These are phyloP conservation scores for Hyphopichia homilentoma DNA, from an alignment of 805 yeast species.

Conservation along the genomic window DNA sequence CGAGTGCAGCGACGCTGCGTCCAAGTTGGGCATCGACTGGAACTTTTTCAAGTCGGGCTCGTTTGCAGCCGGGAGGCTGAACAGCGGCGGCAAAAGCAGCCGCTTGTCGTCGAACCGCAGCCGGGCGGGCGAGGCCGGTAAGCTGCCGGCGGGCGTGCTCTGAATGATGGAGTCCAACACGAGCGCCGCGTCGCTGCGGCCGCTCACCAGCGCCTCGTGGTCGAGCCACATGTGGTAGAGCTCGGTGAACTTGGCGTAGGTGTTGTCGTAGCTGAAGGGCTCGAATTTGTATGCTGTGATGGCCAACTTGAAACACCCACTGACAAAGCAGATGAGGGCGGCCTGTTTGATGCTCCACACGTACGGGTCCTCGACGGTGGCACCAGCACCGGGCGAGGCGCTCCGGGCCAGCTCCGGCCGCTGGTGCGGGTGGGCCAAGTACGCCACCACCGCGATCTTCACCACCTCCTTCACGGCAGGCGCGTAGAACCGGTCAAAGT, in stretches of 20 bases:
- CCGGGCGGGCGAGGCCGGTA: neutral
- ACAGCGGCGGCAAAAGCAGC: no score
- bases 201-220: neutral
- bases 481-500: neutral
- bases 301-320: neutral
- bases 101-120: neutral
- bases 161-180: slow-evolving; percentile 1
- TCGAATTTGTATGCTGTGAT: neutral
- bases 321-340: neutral
- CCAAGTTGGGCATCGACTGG: slow-evolving; percentile 1
- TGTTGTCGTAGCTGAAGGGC: neutral
- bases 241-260: slow-evolving; percentile 1
- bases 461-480: slow-evolving; percentile 1
- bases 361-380: slow-evolving; percentile 1
- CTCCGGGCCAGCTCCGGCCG: neutral
- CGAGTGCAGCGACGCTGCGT: neutral
- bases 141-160: neutral
- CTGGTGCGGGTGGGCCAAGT: neutral
- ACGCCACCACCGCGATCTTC: neutral
- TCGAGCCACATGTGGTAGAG: slow-evolving; percentile 1
- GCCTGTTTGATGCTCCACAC: neutral
- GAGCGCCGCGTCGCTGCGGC: neutral
- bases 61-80: no score
- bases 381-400: neutral
- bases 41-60: no score